Percentiles rank a stretch among this genome's conserved stretches.
phyloP scores from a whole-genome alignment of 75 land plant genomes.

The Ceratopteris richardii region DNA sequence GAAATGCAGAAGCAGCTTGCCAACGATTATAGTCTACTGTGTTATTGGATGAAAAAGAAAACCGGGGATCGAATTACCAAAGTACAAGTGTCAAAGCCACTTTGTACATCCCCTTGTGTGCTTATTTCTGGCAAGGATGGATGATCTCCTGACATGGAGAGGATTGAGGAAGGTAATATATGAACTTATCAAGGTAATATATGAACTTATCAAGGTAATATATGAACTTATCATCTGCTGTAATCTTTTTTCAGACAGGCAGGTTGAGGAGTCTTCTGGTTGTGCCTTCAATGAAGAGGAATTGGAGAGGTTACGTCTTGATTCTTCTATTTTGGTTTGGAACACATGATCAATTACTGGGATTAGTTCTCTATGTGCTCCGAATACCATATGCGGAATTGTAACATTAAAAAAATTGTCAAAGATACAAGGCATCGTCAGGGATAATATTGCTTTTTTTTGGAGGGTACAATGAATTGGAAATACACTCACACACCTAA shows the following conservation, averaged over 20 bases:
- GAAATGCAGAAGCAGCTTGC: slow-evolving; percentile 74
- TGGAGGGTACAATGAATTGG: no score
- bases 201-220: background rate
- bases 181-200: no score
- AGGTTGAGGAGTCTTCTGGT: no score
- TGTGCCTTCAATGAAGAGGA: no score
- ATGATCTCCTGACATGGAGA: slow-evolving; percentile 99
- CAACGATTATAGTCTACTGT: slow-evolving; percentile 63
- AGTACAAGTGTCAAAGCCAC: slow-evolving; percentile 74
- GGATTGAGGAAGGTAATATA: no score
- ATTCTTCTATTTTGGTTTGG: no score
- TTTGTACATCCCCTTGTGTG: slow-evolving; percentile 91
- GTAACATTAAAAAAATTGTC: background rate
- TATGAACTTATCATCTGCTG: slow-evolving; percentile 31
- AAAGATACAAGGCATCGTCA: background rate
- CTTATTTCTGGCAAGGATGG: slow-evolving; percentile 94
- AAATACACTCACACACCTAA: no score
- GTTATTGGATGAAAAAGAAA: slow-evolving; percentile 90
- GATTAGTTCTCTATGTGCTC: slow-evolving; percentile 73
- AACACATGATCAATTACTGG: no score
- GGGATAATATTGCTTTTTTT: background rate
- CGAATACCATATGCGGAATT: slow-evolving; percentile 25
- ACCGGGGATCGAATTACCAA: slow-evolving; percentile 90
- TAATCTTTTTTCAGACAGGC: no score
- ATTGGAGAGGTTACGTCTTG: slow-evolving; percentile 62